A percentile compares a stretch with the other conserved stretches of the same genome.
phyloP scores from a whole-genome alignment of 2,329 filamentous ascomycete species.

The Chaetothyriales sp. region DNA sequence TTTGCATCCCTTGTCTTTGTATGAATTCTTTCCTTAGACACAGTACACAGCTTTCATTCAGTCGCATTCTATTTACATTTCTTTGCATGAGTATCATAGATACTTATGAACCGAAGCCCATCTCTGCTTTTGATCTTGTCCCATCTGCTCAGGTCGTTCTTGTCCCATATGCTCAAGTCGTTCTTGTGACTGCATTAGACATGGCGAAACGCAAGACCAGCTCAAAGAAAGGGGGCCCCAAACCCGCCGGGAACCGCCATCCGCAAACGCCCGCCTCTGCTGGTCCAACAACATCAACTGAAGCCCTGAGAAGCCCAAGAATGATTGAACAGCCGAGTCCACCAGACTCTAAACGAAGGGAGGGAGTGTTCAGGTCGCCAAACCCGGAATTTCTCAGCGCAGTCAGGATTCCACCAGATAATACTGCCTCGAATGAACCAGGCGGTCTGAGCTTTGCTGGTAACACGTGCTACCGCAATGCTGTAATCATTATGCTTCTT shows the following conservation, averaged over 20 bases:
- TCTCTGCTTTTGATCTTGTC: neutral
- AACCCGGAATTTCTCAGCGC: neutral
- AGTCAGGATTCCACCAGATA: neutral
- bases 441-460: neutral
- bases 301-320: neutral
- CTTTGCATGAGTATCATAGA: neutral
- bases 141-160: neutral
- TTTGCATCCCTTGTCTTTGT: neutral
- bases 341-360: neutral
- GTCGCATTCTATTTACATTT: neutral
- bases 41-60: neutral
- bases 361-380: neutral
- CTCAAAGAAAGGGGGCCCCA: neutral
- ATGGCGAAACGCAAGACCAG: neutral
- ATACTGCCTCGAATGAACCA: neutral
- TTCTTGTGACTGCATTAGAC: neutral
- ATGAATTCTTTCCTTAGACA: neutral
- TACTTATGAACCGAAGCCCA: neutral
- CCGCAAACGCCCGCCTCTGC: neutral
- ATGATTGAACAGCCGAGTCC: neutral
- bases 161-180: neutral
- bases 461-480: slow-evolving; percentile 10
- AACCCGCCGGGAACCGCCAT: neutral
- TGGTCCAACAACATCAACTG: neutral
- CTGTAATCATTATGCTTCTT: slow-evolving; percentile 7